Evolutionary conservation across 2,329 filamentous ascomycete species (phyloP).

Genomic region (Nemania sp.): DNA sequence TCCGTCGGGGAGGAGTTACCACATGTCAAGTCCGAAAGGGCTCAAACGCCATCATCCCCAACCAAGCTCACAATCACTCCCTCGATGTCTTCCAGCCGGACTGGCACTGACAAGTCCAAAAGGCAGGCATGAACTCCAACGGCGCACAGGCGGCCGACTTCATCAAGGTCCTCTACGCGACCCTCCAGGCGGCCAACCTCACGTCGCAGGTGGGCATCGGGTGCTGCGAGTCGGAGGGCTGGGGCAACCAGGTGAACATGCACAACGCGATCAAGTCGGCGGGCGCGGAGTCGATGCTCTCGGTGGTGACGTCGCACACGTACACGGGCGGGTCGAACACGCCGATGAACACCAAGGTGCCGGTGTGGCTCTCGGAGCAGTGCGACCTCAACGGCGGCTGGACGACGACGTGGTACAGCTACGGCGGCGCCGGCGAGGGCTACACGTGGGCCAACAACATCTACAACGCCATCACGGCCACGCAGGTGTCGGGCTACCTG

Average conservation of each 20-base stretch:
- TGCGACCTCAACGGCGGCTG: slow-evolving; percentile 49
- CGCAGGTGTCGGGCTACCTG: slow-evolving; percentile 56
- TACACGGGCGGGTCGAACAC: slow-evolving; percentile 45
- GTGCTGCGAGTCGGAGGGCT: slow-evolving; percentile 43
- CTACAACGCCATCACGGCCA: slow-evolving; percentile 52
- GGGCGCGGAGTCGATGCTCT: slow-evolving; percentile 41
- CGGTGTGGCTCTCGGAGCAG: slow-evolving; percentile 57
- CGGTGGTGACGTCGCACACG: slow-evolving; percentile 46
- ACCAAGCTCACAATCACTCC: no score
- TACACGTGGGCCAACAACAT: slow-evolving; percentile 61
- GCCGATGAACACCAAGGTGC: slow-evolving; percentile 38
- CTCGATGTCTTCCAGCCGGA: neutral
- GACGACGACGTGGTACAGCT: slow-evolving; percentile 52
- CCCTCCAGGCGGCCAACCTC: slow-evolving; percentile 33
- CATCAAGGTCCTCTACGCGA: slow-evolving; percentile 34
- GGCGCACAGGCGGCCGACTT: slow-evolving; percentile 36
- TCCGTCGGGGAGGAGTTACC: neutral
- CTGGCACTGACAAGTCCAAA: slow-evolving; percentile 4
- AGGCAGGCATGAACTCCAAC: slow-evolving; percentile 35
- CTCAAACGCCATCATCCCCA: neutral
- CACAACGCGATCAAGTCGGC: slow-evolving; percentile 43
- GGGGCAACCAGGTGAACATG: slow-evolving; percentile 45
- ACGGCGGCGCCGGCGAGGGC: slow-evolving; percentile 54
- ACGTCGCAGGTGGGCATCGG: slow-evolving; percentile 36
- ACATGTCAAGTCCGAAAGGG: neutral